These are phyloP conservation scores for Aureobasidium zeae DNA, from an alignment of 2,329 filamentous ascomycete genomes.

Conservation along the genomic window DNA sequence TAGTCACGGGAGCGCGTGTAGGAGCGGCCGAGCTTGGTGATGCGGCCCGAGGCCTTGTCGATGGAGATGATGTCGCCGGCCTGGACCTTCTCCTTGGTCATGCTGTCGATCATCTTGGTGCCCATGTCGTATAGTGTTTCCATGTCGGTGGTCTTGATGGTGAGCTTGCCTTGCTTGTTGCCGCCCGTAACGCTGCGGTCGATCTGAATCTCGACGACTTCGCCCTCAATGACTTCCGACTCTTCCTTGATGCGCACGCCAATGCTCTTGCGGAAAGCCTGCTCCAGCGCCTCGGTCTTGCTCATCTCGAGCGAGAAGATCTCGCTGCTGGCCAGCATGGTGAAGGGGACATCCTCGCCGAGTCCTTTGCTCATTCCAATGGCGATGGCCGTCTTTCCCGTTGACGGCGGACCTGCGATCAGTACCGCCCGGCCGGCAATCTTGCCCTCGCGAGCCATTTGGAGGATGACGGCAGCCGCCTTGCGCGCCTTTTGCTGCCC, in stretches of 20 bases:
- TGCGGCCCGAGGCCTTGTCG: slow-evolving; percentile 96
- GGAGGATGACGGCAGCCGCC: slow-evolving; percentile 87
- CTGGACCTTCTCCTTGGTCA: slow-evolving; percentile 99
- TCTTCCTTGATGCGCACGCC: slow-evolving; percentile 98
- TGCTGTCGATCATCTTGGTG: slow-evolving; percentile 98
- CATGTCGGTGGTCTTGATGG: slow-evolving; percentile 99
- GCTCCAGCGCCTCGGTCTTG: slow-evolving; percentile 94
- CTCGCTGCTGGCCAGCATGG: slow-evolving; percentile 87
- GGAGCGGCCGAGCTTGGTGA: slow-evolving; percentile 90
- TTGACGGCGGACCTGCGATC: slow-evolving; percentile 92
- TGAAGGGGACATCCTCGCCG: slow-evolving; percentile 90
- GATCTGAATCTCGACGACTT: slow-evolving; percentile 97
- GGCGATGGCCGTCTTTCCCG: slow-evolving; percentile 95
- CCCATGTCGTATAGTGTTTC: slow-evolving; percentile 99
- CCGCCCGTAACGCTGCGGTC: slow-evolving; percentile 92
- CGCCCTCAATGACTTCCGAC: slow-evolving; percentile 97
- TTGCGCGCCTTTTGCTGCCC: slow-evolving; percentile 95
- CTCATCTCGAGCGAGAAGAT: slow-evolving; percentile 99
- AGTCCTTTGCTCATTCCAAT: slow-evolving; percentile 98
- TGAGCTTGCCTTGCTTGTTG: slow-evolving; percentile 97
- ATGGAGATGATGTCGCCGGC: slow-evolving; percentile 97
- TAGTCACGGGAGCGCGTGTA: slow-evolving; percentile 95
- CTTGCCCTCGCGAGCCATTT: slow-evolving; percentile 99
- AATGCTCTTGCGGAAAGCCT: slow-evolving; percentile 98
- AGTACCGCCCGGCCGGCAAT: slow-evolving; percentile 91